phyloP scores from a whole-genome alignment of 2,329 filamentous ascomycete genomes.

The Samsoniella hepiali region DNA sequence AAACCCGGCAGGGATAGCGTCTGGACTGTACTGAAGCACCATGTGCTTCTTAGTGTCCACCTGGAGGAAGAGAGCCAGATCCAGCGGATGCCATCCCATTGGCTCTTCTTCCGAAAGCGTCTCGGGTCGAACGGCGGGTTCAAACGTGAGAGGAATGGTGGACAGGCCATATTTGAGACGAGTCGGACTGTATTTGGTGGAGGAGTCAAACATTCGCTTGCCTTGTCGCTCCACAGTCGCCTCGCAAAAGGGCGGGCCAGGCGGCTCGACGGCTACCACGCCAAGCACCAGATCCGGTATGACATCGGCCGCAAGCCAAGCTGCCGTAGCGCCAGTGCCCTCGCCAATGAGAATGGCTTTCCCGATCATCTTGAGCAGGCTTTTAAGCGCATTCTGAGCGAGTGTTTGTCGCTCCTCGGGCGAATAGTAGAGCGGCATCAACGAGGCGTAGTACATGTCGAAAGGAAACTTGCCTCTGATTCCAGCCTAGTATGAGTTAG shows the following conservation, averaged over 20 bases:
- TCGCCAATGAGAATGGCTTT: constrained; percentile 46
- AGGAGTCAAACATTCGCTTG: constrained; percentile 22
- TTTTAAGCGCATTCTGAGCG: constrained; percentile 36
- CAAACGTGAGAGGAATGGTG: constrained; percentile 40
- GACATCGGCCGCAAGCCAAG: constrained; percentile 47
- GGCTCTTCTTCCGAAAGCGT: not conserved
- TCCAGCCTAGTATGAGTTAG: constrained; percentile 28
- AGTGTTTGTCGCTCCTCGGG: constrained; percentile 31
- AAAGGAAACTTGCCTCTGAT: constrained; percentile 45
- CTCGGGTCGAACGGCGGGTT: constrained; percentile 30
- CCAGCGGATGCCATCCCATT: not conserved
- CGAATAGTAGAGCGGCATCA: constrained; percentile 35
- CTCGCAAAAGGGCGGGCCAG: constrained; percentile 47
- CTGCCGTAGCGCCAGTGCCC: constrained; percentile 45
- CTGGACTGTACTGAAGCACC: constrained; percentile 3
- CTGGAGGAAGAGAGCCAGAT: constrained; percentile 5
- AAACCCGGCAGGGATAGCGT: not conserved
- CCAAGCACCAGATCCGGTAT: constrained; percentile 45
- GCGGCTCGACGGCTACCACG: constrained; percentile 51
- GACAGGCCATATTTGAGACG: constrained; percentile 40
- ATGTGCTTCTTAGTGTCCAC: not conserved
- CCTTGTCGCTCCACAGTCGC: constrained; percentile 8
- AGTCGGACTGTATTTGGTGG: constrained; percentile 26
- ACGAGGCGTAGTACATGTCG: constrained; percentile 44
- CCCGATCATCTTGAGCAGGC: constrained; percentile 42